Percentiles rank a stretch among this genome's conserved stretches.
These are phyloP conservation scores for Allomyces macrogynus DNA, from an alignment of 192 early-diverging fungal genomes.

Conservation along the genomic window DNA sequence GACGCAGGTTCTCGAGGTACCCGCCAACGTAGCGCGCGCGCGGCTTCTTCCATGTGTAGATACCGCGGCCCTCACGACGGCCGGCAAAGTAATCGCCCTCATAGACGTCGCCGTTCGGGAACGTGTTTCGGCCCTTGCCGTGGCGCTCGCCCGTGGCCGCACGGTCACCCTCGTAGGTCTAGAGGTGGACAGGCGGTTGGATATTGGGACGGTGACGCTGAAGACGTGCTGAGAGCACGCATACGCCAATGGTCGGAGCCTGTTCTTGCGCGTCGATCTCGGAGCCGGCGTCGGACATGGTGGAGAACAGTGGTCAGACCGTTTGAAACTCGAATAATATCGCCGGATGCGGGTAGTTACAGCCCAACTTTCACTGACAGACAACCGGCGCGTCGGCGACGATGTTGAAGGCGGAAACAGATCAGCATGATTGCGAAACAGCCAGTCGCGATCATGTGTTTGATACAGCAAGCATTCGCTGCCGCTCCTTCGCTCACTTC, in stretches of 20 bases:
- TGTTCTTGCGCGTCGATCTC: slow-evolving; percentile 19
- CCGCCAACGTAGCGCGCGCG: slow-evolving; percentile 26
- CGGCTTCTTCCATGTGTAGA: slow-evolving; percentile 27
- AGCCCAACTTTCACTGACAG: no score
- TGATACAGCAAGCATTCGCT: no score
- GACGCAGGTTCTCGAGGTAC: slow-evolving; percentile 20
- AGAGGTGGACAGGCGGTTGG: neutral
- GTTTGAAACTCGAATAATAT: no score
- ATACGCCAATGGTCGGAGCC: slow-evolving; percentile 23
- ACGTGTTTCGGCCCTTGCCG: slow-evolving; percentile 31
- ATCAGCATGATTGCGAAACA: no score
- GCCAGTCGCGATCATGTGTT: no score
- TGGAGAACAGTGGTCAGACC: no score
- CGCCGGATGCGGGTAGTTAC: no score
- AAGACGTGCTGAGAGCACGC: neutral
- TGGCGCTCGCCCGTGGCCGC: slow-evolving; percentile 26
- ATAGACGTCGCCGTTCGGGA: slow-evolving; percentile 35
- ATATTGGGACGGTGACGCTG: neutral
- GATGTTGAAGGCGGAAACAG: no score
- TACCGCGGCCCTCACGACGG: slow-evolving; percentile 18
- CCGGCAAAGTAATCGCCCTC: slow-evolving; percentile 23
- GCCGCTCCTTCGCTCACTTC: no score
- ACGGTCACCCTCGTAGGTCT: slow-evolving; percentile 36
- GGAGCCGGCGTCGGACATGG: slow-evolving; percentile 28
- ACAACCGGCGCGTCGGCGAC: no score